Evolutionary conservation across 2,329 filamentous ascomycete species (phyloP), one percentile per base, ranked within the genome.

Genomic region (Madurella fahalii): DNA sequence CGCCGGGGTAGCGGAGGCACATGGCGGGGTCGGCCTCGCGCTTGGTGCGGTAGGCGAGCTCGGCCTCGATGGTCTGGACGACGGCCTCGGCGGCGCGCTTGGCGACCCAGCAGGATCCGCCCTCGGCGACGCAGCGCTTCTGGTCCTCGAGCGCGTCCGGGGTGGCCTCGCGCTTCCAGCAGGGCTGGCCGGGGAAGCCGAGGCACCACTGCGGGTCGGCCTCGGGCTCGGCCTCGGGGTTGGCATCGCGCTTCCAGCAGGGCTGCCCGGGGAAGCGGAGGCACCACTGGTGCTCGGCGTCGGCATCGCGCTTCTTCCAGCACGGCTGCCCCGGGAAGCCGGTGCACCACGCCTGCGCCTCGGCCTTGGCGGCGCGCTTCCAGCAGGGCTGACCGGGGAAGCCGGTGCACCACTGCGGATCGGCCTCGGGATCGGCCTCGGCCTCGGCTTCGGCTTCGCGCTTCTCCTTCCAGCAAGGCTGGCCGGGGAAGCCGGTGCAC

Each of bases 21-120:
- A 65, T 70, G 12, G 20, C 20, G 17, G 62, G 58, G 43, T 64
- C 58, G 52, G 60, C 59, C 37, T 63, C 58, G 39, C 58, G 54
- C 42, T 60, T 62, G 56, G 61, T 46, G 40, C 71, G 52, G 16
- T 53, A 52, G 20, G 63, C 65, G 16, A 63, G 64, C 34, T 52
- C 53, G 45, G 54, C 39, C 34, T 67, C 58, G 58, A 72, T 63
- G 54, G 68, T 61, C 25, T 63, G 62, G 58, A 64, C 47, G 59
- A 72, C 64, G 47, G 67, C 65, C 30, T 68, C 65, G 54, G 67
- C 66, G 16, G 71, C 72, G 56, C 73, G 74, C 66, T 73, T 73
- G 60, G 68, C 68, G 64, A 74, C 72, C 65, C 67, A 71, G 71
- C 77, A 79, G 20, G 68, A 59, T 58, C 71, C 64, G 49, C 76